Base-by-base conservation (phyloP, 2,329 filamentous ascomycete species). In the Fusarium torreyae region DNA sequence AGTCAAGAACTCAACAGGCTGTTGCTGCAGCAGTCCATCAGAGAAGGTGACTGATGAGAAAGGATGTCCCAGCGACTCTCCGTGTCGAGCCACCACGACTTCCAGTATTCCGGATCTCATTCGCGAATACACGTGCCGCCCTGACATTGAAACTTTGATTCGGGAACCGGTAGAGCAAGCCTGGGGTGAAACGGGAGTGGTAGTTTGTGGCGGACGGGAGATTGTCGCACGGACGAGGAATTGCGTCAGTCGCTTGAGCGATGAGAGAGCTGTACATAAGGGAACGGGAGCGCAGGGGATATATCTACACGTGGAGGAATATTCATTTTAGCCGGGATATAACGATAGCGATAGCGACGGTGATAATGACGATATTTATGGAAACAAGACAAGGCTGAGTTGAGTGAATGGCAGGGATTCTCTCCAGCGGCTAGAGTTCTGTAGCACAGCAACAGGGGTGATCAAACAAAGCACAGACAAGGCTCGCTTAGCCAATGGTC, bases 201-300 rank as follows among this genome's bases (percentile, higher is more conserved):
- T 88, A 0, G 88, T 89, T 0, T 90, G 88, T 64, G 88, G 87
- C 15, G 88, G 88, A 2, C 83, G 82, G 51, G 84, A 84, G 46
- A 77, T 90, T 24, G 86, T 88, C 3, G 80, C 86, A 4, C 78
- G 78, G 45, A 84, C 86, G 15, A 80, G 88, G 58, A 89, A 88
- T 68, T 84, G 81, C 58, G 87, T 90, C 4, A 84, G 85, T 3
- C 78, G 77, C 31, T 65, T 90, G 63, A 88, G 86, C 54, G 87
- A 90, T 70, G 88, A 90, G 77, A 79, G 88, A 40, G 88, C 85
- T 1, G 88, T 90, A 22, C 88, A 90, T 73, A 90, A 90, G 75
- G 88, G 88, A 7, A 89, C 87, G 0, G 88, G 87, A 1, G 88
- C 88, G 0, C 88, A 90, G 73, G 88, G 88, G 0, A 89, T 90